A percentile compares a stretch with the other conserved stretches of the same genome.
These are phyloP conservation scores for Solanum sitiens DNA, from an alignment of 257 asterid genomes.

Conservation along the genomic window DNA sequence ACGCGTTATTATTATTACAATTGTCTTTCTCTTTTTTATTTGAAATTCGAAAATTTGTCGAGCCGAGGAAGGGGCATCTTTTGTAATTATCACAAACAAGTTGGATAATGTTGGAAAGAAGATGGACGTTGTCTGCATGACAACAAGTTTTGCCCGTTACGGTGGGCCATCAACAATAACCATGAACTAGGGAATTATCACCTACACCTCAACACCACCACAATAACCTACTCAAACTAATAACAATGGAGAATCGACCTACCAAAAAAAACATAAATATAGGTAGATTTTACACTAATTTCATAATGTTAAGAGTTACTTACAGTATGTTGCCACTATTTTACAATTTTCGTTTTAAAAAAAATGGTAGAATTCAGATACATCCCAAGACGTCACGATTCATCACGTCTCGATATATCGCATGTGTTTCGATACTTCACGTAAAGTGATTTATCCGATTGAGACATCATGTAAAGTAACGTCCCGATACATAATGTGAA, in stretches of 20 bases:
- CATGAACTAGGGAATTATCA: background rate
- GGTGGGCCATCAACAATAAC: background rate
- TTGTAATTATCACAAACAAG: background rate
- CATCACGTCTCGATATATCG: too few species aligned
- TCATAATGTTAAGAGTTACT: too few species aligned
- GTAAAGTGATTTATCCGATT: too few species aligned
- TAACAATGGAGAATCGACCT: background rate
- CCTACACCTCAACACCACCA: background rate
- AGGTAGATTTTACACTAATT: too few species aligned
- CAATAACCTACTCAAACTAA: background rate
- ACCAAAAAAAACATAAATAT: too few species aligned
- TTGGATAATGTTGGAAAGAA: background rate
- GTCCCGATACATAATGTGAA: too few species aligned
- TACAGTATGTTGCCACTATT: too few species aligned
- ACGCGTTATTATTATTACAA: background rate
- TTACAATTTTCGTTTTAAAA: too few species aligned
- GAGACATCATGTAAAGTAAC: too few species aligned
- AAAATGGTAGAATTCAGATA: too few species aligned
- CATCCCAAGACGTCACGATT: too few species aligned
- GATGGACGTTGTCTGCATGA: background rate
- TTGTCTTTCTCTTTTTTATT: background rate
- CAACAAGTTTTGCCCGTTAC: background rate
- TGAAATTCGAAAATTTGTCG: background rate
- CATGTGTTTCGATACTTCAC: fast-evolving
- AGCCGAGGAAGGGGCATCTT: background rate